These are phyloP conservation scores for Didymella keratinophila DNA, from an alignment of 2,329 filamentous ascomycete genomes.

Conservation along the genomic window DNA sequence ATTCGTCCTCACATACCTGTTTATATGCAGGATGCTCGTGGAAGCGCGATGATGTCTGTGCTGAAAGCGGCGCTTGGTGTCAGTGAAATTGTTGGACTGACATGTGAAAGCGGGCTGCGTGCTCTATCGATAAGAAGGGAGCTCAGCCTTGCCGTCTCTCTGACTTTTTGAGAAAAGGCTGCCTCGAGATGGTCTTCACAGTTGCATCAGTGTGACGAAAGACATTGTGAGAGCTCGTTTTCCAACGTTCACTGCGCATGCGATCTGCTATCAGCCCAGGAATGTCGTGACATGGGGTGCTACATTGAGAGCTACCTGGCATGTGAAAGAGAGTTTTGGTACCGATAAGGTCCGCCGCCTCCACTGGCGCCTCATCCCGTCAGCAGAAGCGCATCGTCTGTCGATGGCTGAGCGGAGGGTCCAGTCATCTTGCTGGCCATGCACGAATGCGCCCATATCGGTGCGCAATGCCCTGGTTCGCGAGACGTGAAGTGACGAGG, in stretches of 20 bases:
- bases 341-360: constrained; percentile 29
- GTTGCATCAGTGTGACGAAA: constrained; percentile 15
- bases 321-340: constrained; percentile 38
- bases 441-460: constrained; percentile 2
- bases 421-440: constrained; percentile 13
- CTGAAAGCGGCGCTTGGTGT: constrained; percentile 36
- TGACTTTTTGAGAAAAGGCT: background rate
- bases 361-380: constrained; percentile 20
- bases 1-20: constrained; percentile 28
- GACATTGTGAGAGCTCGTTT: background rate
- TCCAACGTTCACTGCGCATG: constrained; percentile 1
- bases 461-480: constrained; percentile 4
- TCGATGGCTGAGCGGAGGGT: constrained; percentile 15
- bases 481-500: constrained; percentile 5
- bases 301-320: constrained; percentile 29
- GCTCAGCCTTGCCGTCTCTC: constrained; percentile 4
- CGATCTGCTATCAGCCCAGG: constrained; percentile 11
- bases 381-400: too few species aligned
- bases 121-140: constrained; percentile 30
- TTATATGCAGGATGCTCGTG: constrained; percentile 34
- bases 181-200: background rate
- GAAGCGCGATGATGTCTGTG: constrained; percentile 30
- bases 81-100: constrained; percentile 24
- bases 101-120: constrained; percentile 35
- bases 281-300: constrained; percentile 28